phyloP scores from a whole-genome alignment of 176 grass and related monocot genomes.

The Oryza glaberrima region DNA sequence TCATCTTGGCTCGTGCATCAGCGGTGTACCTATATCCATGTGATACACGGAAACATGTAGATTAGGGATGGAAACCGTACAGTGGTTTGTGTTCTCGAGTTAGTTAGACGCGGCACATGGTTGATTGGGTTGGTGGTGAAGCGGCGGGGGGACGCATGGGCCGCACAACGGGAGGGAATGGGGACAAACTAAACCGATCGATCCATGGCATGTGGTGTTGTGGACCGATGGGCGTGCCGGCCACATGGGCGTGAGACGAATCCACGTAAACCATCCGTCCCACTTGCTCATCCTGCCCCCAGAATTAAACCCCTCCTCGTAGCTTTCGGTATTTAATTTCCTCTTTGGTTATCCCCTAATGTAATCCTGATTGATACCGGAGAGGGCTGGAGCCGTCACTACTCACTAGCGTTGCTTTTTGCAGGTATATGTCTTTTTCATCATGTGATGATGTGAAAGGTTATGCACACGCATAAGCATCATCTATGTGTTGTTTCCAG shows the following conservation, averaged over 20 bases:
- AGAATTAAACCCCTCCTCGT: not conserved
- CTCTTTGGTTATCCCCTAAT: not conserved
- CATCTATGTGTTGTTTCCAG: not conserved
- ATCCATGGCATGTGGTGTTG: not conserved
- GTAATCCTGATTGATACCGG: not conserved
- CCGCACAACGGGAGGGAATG: conserved; percentile 2
- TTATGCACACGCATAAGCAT: not conserved
- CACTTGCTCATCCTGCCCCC: not conserved
- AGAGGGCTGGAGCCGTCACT: not conserved
- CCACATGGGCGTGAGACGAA: conserved; percentile 34
- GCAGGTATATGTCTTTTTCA: conserved; percentile 1
- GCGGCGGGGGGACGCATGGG: not conserved
- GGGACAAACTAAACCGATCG: not conserved
- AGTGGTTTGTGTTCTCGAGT: not conserved
- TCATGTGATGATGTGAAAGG: not conserved
- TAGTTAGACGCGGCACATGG: conserved; percentile 14
- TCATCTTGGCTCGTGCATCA: too few relatives aligned
- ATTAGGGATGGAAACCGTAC: not conserved
- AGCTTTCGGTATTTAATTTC: not conserved
- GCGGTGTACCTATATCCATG: not conserved
- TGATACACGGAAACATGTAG: not conserved
- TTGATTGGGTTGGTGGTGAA: not conserved
- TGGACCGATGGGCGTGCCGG: conserved; percentile 6
- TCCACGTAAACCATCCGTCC: conserved; percentile 30
- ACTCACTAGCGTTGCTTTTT: not conserved